Percentiles rank a stretch among this genome's conserved stretches.
Evolutionary conservation across 257 asterid genomes (phyloP).

Genomic region (Solanum ossicruentum): DNA sequence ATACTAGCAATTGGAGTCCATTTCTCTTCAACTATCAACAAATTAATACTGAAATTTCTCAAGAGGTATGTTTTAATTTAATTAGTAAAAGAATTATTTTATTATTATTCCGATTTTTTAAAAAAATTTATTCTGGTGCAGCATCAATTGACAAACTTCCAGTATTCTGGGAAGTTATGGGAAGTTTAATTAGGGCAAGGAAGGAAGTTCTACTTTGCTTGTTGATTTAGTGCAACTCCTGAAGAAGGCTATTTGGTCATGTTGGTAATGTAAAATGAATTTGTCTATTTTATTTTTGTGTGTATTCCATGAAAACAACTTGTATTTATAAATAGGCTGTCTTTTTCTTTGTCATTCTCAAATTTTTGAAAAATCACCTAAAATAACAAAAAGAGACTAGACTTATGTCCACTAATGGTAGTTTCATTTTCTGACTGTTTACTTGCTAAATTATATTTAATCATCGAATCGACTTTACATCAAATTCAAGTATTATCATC

Average conservation of each 20-base stretch:
- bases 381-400: neutral
- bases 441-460: neutral
- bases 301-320: neutral
- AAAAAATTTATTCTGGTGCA: slow-evolving; percentile 1
- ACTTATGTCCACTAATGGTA: neutral
- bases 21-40: slow-evolving; percentile 5
- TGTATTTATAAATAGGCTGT: neutral
- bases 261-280: neutral
- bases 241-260: neutral
- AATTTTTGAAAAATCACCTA: neutral
- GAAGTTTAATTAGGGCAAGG: neutral
- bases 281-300: neutral
- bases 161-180: neutral
- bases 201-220: neutral
- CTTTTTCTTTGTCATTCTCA: neutral
- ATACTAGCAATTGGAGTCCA: slow-evolving; percentile 16
- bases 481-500: neutral
- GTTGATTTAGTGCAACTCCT: neutral
- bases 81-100: neutral
- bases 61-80: slow-evolving; percentile 3
- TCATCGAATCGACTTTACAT: neutral
- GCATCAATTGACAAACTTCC: slow-evolving; percentile 7
- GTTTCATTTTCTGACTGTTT: neutral
- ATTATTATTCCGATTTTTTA: no score
- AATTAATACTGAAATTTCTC: slow-evolving; percentile 1